A percentile compares a stretch with the other conserved stretches of the same genome.
Conservation (phyloP, 208 protist genomes). For the Acanthamoeba divionensis region DNA sequence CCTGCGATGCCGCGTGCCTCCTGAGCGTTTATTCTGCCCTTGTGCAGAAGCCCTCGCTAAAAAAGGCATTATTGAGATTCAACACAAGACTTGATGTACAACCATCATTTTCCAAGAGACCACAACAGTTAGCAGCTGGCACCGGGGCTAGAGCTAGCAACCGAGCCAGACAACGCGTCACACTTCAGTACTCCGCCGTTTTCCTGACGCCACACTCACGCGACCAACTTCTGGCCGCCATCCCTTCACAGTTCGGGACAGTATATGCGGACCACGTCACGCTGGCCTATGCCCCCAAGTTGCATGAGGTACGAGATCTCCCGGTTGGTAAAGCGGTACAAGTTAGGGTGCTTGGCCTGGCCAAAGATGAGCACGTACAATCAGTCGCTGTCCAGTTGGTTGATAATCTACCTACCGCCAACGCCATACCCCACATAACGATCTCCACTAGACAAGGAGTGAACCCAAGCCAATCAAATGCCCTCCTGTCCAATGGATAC, state of each 20-base stretch:
- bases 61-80: neutral
- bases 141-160: neutral
- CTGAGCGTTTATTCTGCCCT: neutral
- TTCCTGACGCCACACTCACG: neutral
- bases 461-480: neutral
- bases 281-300: neutral
- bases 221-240: neutral
- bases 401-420: neutral
- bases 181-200: neutral
- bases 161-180: neutral
- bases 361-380: neutral
- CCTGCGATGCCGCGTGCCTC: conserved; percentile 2
- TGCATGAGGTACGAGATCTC: neutral
- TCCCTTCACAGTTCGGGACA: neutral
- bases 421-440: neutral
- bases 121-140: neutral
- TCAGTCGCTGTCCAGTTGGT: neutral
- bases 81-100: neutral
- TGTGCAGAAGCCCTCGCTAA: neutral
- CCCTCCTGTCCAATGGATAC: neutral
- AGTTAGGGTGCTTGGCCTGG: neutral
- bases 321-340: neutral
- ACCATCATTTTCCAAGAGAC: neutral
- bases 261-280: conserved; percentile 23
- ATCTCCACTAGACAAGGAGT: neutral